Conservation (phyloP, 2,329 filamentous ascomycete genomes). For the Botryotinia globosa region DNA sequence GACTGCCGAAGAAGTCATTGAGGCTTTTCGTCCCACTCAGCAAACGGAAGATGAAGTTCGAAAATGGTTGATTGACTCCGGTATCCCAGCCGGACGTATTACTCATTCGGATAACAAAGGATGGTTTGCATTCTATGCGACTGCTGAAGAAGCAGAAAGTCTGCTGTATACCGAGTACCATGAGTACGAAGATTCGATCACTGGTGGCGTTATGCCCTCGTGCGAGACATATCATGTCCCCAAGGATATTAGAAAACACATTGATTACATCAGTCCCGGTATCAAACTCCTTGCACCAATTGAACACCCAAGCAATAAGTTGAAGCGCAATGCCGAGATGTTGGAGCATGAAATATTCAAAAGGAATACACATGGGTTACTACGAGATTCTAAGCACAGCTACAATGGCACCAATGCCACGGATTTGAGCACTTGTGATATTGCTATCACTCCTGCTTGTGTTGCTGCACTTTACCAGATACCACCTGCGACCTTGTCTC, state of each 20-base stretch:
- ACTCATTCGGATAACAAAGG: conserved; percentile 41
- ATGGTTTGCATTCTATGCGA: conserved; percentile 41
- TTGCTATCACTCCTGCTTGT: conserved; percentile 31
- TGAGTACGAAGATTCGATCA: conserved; percentile 46
- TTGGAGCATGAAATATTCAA: background rate
- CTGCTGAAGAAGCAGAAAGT: conserved; percentile 38
- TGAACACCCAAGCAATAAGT: conserved; percentile 31
- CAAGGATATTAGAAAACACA: conserved; percentile 45
- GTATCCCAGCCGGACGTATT: conserved; percentile 37
- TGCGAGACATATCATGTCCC: conserved; percentile 47
- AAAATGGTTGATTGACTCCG: conserved; percentile 38
- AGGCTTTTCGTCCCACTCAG: conserved; percentile 38
- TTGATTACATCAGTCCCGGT: conserved; percentile 51
- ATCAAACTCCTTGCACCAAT: conserved; percentile 44
- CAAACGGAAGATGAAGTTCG: conserved; percentile 38
- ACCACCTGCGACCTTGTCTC: conserved; percentile 25
- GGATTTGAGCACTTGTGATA: conserved; percentile 38
- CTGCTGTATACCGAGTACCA: conserved; percentile 40
- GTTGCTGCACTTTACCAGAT: conserved; percentile 40
- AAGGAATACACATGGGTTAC: conserved; percentile 18
- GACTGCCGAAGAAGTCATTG: conserved; percentile 37
- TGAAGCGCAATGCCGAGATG: conserved; percentile 19
- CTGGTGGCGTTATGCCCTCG: conserved; percentile 36
- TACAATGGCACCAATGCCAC: conserved; percentile 43
- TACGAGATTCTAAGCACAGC: background rate